These are phyloP conservation scores for Xylaria sp. DNA, from an alignment of 2,329 filamentous ascomycete species.

Conservation along the genomic window DNA sequence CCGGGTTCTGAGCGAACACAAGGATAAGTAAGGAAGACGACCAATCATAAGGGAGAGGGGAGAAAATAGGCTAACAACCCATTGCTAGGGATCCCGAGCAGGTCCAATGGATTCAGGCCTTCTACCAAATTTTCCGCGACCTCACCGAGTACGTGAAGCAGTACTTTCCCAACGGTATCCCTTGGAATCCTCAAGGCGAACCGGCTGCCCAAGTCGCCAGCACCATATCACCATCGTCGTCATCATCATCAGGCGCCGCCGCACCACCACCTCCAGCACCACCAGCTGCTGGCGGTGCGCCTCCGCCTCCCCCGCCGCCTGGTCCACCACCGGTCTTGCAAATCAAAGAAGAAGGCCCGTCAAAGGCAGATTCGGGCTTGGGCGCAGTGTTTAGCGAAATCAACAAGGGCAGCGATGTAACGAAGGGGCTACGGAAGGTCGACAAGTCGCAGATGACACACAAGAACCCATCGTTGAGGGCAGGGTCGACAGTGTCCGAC, in stretches of 20 bases:
- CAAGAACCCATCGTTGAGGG: constrained; percentile 90
- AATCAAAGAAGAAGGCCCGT: constrained; percentile 60
- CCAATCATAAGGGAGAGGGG: neutral
- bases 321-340: constrained; percentile 75
- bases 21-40: constrained; percentile 63
- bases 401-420: constrained; percentile 90
- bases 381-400: constrained; percentile 91
- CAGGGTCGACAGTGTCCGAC: constrained; percentile 74
- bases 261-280: constrained; percentile 60
- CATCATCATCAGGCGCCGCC: constrained; percentile 54
- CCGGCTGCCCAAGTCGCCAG: constrained; percentile 74
- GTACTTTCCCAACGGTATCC: constrained; percentile 80
- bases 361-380: constrained; percentile 68
- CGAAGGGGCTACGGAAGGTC: constrained; percentile 88
- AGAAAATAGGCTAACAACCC: constrained; percentile 33
- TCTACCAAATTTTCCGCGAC: constrained; percentile 88
- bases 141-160: constrained; percentile 86
- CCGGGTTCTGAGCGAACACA: constrained; percentile 89
- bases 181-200: constrained; percentile 84
- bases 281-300: constrained; percentile 63
- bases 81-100: constrained; percentile 70
- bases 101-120: constrained; percentile 90
- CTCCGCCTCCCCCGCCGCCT: constrained; percentile 70
- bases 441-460: constrained; percentile 97
- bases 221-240: constrained; percentile 62